A percentile compares a stretch with the other conserved stretches of the same genome.
Evolutionary conservation across 495 filamentous ascomycete species (phyloP).

Genomic region (Thermochaetoides thermophila): DNA sequence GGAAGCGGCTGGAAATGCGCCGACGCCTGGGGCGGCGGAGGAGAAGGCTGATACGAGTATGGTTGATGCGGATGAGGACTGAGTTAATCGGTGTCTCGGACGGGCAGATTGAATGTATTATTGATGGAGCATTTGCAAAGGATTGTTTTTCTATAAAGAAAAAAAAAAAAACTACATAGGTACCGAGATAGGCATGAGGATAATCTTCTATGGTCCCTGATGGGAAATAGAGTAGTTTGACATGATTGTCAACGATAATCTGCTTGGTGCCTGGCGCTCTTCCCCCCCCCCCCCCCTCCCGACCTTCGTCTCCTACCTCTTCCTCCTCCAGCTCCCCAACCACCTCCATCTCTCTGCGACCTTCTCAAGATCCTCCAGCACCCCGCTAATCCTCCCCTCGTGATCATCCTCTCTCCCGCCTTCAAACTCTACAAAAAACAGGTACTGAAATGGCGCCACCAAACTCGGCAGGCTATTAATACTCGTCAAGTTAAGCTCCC

Average conservation of each 20-base stretch:
- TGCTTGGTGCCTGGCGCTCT: neutral
- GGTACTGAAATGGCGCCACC: slow-evolving; percentile 67
- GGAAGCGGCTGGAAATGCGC: slow-evolving; percentile 12
- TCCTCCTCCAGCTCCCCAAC: slow-evolving; percentile 41
- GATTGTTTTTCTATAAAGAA: too few species aligned
- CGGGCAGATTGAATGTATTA: too few species aligned
- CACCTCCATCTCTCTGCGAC: slow-evolving; percentile 33
- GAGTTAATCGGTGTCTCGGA: slow-evolving; percentile 13
- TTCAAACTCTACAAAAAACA: slow-evolving; percentile 88
- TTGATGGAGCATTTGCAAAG: too few species aligned
- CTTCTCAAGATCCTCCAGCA: slow-evolving; percentile 27
- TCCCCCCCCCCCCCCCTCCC: neutral
- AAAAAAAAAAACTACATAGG: too few species aligned
- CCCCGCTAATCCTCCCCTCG: slow-evolving; percentile 35
- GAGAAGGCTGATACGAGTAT: slow-evolving; percentile 20
- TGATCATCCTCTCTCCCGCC: slow-evolving; percentile 35
- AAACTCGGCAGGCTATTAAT: slow-evolving; percentile 78
- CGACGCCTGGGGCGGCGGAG: slow-evolving; percentile 3
- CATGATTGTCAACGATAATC: neutral
- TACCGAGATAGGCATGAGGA: too few species aligned
- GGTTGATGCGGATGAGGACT: slow-evolving; percentile 26
- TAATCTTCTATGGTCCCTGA: too few species aligned
- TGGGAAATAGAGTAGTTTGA: too few species aligned
- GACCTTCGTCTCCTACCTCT: slow-evolving; percentile 8
- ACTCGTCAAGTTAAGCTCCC: slow-evolving; percentile 69